Percentiles rank a stretch among this genome's conserved stretches.
These are phyloP conservation scores for Eucalyptus pauciflora DNA, from an alignment of 345 rosid species.

Conservation along the genomic window DNA sequence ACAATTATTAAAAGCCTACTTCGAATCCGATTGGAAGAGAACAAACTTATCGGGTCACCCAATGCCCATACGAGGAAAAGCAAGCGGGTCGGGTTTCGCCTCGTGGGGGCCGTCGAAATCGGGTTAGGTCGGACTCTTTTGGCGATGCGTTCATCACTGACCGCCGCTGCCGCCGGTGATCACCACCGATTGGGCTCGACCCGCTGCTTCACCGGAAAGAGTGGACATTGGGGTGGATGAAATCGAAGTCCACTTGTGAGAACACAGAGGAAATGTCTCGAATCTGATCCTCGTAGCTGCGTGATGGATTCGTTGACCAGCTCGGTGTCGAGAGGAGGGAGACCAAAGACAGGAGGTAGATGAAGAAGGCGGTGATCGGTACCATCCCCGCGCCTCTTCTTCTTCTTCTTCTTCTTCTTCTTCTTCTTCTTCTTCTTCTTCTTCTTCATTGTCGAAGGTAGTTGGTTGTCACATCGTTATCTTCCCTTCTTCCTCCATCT, in stretches of 20 bases:
- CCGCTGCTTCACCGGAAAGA: background rate
- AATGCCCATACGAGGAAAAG: background rate
- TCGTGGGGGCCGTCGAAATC: background rate
- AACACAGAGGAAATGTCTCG: background rate
- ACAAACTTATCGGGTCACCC: background rate
- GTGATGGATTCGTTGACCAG: background rate
- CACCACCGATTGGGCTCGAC: too few species aligned
- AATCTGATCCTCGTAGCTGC: background rate
- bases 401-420: background rate
- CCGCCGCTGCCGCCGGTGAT: too few species aligned
- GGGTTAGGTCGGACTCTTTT: accelerated
- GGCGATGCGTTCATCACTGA: background rate
- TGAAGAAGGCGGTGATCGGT: background rate
- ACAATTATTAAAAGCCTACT: background rate
- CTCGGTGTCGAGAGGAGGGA: background rate
- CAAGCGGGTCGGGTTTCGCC: background rate
- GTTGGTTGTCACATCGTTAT: background rate
- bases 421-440: too few species aligned
- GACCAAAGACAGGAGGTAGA: background rate
- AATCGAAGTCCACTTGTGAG: background rate
- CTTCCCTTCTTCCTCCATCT: background rate
- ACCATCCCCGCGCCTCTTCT: background rate
- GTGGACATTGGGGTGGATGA: background rate
- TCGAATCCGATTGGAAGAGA: background rate
- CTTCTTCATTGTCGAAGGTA: too few species aligned